A percentile compares a stretch with the other conserved stretches of the same genome.
Evolutionary conservation across 78 protist species (phyloP).

Genomic region (Mantamonas sphyraenae): DNA sequence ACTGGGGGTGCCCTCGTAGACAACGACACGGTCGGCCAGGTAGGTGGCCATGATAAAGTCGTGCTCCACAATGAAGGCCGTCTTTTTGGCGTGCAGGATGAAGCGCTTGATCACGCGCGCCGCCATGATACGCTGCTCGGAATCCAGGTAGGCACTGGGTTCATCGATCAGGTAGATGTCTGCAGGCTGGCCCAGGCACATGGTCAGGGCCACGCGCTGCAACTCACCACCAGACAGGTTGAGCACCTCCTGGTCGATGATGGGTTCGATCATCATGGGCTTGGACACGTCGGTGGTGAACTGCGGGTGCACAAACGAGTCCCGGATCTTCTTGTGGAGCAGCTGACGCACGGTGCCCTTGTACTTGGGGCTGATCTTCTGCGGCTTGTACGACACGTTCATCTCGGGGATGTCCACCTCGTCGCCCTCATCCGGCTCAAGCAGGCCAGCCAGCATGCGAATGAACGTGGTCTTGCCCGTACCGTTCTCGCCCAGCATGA

Average conservation of each 20-base stretch:
- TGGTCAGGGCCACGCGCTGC: slow-evolving; percentile 96
- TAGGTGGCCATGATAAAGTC: slow-evolving; percentile 99
- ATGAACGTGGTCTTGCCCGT: slow-evolving; percentile 99
- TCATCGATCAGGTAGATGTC: slow-evolving; percentile 98
- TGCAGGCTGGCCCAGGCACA: slow-evolving; percentile 95
- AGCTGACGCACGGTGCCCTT: slow-evolving; percentile 62
- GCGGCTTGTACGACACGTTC: slow-evolving; percentile 96
- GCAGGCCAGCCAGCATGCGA: slow-evolving; percentile 89
- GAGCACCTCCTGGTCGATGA: slow-evolving; percentile 74
- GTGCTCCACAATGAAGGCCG: slow-evolving; percentile 99
- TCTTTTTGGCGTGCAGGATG: slow-evolving; percentile 94
- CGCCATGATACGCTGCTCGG: slow-evolving; percentile 97
- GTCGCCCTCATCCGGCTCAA: slow-evolving; percentile 71
- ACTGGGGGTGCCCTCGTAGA: slow-evolving; percentile 81
- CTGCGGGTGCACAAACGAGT: slow-evolving; percentile 78
- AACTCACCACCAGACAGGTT: slow-evolving; percentile 99
- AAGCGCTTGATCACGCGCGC: slow-evolving; percentile 93
- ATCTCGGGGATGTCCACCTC: slow-evolving; percentile 69
- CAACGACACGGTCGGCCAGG: slow-evolving; percentile 96
- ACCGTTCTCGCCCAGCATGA: slow-evolving; percentile 99
- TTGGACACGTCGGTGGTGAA: slow-evolving; percentile 93
- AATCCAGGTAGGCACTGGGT: slow-evolving; percentile 98
- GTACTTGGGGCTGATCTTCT: slow-evolving; percentile 94
- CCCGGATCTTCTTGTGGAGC: slow-evolving; percentile 79
- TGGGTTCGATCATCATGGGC: slow-evolving; percentile 82